These are phyloP conservation scores for Penicillium decumbens DNA, from an alignment of 2,329 filamentous ascomycete genomes.

Conservation along the genomic window DNA sequence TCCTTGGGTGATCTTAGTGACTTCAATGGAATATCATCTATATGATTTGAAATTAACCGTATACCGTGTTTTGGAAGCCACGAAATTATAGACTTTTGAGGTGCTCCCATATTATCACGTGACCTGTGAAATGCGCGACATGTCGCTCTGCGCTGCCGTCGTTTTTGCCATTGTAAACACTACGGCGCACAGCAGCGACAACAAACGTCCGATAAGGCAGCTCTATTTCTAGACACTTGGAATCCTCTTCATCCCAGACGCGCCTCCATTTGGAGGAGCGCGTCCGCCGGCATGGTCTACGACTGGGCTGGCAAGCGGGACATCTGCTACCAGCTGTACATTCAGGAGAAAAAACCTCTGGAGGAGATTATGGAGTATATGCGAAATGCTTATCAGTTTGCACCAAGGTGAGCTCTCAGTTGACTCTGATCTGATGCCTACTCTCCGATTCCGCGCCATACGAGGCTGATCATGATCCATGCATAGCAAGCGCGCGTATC, in stretches of 20 bases:
- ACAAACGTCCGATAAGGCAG: slow-evolving; percentile 28
- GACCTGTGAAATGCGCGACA: slow-evolving; percentile 20
- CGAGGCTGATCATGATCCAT: background rate
- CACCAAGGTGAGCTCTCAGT: slow-evolving; percentile 57
- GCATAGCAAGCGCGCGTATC: slow-evolving; percentile 65
- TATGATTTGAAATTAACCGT: background rate
- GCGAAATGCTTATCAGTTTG: slow-evolving; percentile 60
- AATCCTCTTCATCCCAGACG: slow-evolving; percentile 17
- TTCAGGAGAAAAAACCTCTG: slow-evolving; percentile 67
- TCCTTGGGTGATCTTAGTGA: background rate
- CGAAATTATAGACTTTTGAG: no score
- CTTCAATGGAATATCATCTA: background rate
- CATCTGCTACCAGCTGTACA: slow-evolving; percentile 67
- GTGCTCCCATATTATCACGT: slow-evolving; percentile 6
- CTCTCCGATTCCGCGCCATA: background rate
- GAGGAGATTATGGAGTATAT: slow-evolving; percentile 72
- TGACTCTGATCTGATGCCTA: slow-evolving; percentile 1
- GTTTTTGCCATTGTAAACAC: slow-evolving; percentile 11
- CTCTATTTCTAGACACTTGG: slow-evolving; percentile 11
- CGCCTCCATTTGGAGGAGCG: slow-evolving; percentile 28
- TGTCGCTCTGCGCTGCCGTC: slow-evolving; percentile 19
- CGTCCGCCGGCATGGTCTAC: slow-evolving; percentile 47
- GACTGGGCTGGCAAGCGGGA: slow-evolving; percentile 64
- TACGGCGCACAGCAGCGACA: slow-evolving; percentile 38
- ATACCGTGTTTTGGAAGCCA: background rate